These are phyloP conservation scores for Pseudogymnoascus sp. DNA, from an alignment of 2,329 filamentous ascomycete species.

Conservation along the genomic window DNA sequence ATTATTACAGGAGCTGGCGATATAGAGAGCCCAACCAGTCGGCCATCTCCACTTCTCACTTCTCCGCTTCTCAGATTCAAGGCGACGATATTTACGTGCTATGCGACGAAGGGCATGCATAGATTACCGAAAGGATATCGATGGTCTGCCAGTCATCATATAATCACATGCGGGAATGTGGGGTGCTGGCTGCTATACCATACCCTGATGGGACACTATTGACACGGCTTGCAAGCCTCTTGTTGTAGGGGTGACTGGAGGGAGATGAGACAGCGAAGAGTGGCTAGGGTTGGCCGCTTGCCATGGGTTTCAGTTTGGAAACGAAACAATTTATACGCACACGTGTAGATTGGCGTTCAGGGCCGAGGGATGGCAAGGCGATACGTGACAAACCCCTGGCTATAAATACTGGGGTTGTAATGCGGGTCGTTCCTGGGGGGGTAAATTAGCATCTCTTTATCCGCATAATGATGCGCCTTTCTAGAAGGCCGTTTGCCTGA, in stretches of 20 bases:
- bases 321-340: background rate
- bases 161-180: conserved; percentile 1
- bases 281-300: background rate
- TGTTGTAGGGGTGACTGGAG: background rate
- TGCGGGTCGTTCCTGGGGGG: background rate
- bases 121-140: background rate
- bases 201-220: background rate
- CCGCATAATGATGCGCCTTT: conserved; percentile 1
- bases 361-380: background rate
- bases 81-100: background rate
- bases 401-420: conserved; percentile 2
- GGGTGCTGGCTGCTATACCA: background rate
- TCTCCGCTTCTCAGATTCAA: background rate
- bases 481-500: conserved; percentile 3
- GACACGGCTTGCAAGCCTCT: background rate
- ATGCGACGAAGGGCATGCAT: background rate
- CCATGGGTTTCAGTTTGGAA: conserved; percentile 1
- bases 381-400: background rate
- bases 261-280: background rate
- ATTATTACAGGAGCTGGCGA: background rate
- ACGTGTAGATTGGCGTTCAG: background rate
- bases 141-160: background rate
- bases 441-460: background rate
- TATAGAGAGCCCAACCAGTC: background rate
- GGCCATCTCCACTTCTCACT: background rate